phyloP scores from a whole-genome alignment of 2,329 filamentous ascomycete genomes.

The Plenodomus lindquistii region DNA sequence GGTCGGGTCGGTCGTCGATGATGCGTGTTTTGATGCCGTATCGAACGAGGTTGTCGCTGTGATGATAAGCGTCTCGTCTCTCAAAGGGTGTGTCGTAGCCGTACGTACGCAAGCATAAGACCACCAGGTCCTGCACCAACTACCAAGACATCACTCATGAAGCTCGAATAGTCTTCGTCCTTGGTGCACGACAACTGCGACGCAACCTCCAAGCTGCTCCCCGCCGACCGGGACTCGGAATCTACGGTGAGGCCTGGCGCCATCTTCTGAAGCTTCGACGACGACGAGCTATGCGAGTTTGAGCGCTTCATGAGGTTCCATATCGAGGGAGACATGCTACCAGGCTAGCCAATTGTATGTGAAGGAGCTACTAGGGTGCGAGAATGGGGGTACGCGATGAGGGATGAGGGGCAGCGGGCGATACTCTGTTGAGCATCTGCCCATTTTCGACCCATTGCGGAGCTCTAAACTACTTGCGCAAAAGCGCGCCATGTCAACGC shows the following conservation, averaged over 20 bases:
- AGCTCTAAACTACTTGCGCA: slow-evolving; percentile 6
- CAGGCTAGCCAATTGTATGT: slow-evolving; percentile 8
- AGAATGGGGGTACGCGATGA: slow-evolving; percentile 36
- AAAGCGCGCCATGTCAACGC: not conserved
- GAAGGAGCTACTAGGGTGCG: slow-evolving; percentile 20
- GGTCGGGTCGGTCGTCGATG: slow-evolving; percentile 69
- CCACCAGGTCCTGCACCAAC: slow-evolving; percentile 50
- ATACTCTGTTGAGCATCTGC: slow-evolving; percentile 23
- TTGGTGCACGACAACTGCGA: slow-evolving; percentile 21
- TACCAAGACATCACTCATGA: slow-evolving; percentile 46
- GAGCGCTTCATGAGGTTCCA: slow-evolving; percentile 43
- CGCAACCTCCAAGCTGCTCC: slow-evolving; percentile 24
- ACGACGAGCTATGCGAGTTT: slow-evolving; percentile 24
- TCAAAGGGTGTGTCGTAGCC: not conserved
- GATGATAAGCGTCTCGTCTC: slow-evolving; percentile 5
- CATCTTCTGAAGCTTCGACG: slow-evolving; percentile 41
- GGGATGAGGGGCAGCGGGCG: slow-evolving; percentile 20
- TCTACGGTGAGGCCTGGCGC: slow-evolving; percentile 34
- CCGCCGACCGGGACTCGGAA: slow-evolving; percentile 28
- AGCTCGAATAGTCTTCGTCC: slow-evolving; percentile 34
- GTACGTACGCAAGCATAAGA: slow-evolving; percentile 49
- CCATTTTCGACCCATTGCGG: slow-evolving; percentile 29
- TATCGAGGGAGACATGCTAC: slow-evolving; percentile 39
- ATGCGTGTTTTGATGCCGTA: slow-evolving; percentile 69
- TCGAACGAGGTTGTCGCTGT: slow-evolving; percentile 61